Base-by-base conservation (phyloP, 176 grass and related monocot species). In the Miscanthus lutarioriparius region DNA sequence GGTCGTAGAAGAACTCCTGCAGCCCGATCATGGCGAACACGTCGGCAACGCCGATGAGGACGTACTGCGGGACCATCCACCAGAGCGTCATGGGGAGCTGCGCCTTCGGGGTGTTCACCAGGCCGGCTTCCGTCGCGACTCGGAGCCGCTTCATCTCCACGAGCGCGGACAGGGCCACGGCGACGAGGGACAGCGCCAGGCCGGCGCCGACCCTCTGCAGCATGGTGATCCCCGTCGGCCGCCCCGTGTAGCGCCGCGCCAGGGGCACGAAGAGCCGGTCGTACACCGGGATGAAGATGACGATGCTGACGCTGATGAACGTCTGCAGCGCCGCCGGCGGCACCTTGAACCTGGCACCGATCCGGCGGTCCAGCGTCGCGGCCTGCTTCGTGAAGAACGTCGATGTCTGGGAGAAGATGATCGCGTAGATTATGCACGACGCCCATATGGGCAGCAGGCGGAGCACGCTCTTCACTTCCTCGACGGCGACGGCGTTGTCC, bases 1-100 rank as follows among this genome's bases (percentile, higher is more conserved):
- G 96, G 71, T 91, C 93, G 82, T 98, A 95, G 93, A 98, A 98
- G 80, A 98, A 98, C 70, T 98, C 96, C 72, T 93, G 96, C 33
- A 98, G 74, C 3, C 96, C 93, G 20, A 95, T 70, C 79, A 81
- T 75, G 36, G 84, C 36, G 82, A 90, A 80, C 62, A 87, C 87
- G 28, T 80, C 30, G 9, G 77, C 77, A 15, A 87, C 4, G 13
- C 90, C 85, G 19, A 89, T 22, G 37, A 95, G 47, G n/a, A 88
- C 38, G 82, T 90, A 88, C 69, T 88, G 87, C 16, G 85, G 90
- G 6, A 90, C 59, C 30, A 89, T 83, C 90, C 90, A 92, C 90
- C 87, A 89, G 12, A 89, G 43, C 76, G 78, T 89, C 87, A 92
- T 95, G 14, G 93, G 93, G 0, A 95, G 76, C 8, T 35, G 48